Conservation (phyloP, 2,329 filamentous ascomycete genomes). For the Ceratocystiopsis sp. region DNA sequence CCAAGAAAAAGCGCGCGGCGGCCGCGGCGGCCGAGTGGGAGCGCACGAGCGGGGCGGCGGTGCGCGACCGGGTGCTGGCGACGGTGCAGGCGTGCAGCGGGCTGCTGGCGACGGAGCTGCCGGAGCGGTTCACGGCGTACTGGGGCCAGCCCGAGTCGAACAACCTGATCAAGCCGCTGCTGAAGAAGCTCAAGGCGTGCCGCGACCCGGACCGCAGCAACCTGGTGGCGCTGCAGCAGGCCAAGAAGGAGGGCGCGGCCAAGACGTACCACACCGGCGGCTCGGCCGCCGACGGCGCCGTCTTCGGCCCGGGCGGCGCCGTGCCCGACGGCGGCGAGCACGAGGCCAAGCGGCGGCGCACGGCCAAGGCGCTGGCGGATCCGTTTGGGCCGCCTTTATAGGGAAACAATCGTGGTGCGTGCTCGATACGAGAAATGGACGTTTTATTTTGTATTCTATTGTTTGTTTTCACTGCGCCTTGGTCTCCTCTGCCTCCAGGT, state of each 20-base stretch:
- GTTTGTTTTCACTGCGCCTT: too few species aligned
- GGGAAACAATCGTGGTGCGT: too few species aligned
- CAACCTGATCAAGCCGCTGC: conserved; percentile 37
- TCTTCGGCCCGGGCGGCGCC: conserved; percentile 23
- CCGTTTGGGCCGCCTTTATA: conserved; percentile 28
- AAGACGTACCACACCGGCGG: conserved; percentile 11
- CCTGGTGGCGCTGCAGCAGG: conserved; percentile 49
- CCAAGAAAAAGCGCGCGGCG: conserved; percentile 5
- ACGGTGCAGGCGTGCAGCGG: conserved; percentile 33
- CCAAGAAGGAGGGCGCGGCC: conserved; percentile 36
- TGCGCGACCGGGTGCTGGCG: conserved; percentile 30
- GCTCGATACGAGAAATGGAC: too few species aligned
- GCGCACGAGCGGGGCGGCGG: conserved; percentile 12
- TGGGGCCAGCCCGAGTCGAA: conserved; percentile 32
- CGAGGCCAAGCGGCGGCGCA: conserved; percentile 29
- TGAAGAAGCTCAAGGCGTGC: conserved; percentile 55
- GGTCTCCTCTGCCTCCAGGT: conserved; percentile 21
- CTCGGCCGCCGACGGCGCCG: conserved; percentile 22
- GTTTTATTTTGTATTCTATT: too few species aligned
- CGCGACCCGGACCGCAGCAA: conserved; percentile 59
- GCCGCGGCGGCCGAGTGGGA: conserved; percentile 8
- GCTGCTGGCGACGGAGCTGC: conserved; percentile 39
- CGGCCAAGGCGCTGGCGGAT: conserved; percentile 23
- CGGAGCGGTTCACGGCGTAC: conserved; percentile 35
- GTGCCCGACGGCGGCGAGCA: neutral